A percentile compares a stretch with the other conserved stretches of the same genome.
These are phyloP conservation scores for Polytrichum commune DNA, from an alignment of 225 moss, liverwort and hornwort species.

Conservation along the genomic window DNA sequence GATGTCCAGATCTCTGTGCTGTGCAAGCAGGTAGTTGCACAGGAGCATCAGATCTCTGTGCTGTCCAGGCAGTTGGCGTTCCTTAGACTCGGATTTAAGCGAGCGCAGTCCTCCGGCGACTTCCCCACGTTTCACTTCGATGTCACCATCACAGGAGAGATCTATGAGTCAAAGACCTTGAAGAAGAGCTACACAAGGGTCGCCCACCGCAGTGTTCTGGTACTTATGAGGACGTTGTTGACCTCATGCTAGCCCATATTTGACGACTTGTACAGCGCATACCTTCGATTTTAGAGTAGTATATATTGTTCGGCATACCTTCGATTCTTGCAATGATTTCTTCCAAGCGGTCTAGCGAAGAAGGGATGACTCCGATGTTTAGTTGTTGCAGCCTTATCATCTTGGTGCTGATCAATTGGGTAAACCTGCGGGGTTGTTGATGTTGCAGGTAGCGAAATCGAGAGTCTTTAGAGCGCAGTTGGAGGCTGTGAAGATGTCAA, in stretches of 20 bases:
- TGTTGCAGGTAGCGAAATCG: background rate
- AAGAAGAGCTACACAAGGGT: background rate
- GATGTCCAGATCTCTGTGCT: no score
- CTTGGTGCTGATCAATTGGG: no score
- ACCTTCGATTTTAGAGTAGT: no score
- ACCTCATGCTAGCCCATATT: no score
- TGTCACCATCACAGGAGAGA: background rate
- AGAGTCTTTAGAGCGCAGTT: background rate
- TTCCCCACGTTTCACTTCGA: background rate
- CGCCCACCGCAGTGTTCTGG: background rate
- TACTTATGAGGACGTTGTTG: background rate
- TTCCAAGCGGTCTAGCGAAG: no score
- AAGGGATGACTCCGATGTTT: no score
- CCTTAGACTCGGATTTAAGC: slow-evolving; percentile 1
- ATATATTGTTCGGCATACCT: no score
- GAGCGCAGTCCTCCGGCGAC: background rate
- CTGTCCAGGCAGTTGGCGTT: slow-evolving; percentile 4
- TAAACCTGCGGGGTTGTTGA: background rate
- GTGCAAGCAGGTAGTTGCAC: background rate
- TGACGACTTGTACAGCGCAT: no score
- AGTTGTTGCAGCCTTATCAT: no score
- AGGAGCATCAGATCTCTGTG: slow-evolving; percentile 6
- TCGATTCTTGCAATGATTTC: no score
- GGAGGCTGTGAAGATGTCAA: background rate
- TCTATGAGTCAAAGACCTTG: background rate